Evolutionary conservation across 495 filamentous ascomycete genomes (phyloP), one percentile per base, ranked within the genome.

Genomic region (Penicillium crystallinum): DNA sequence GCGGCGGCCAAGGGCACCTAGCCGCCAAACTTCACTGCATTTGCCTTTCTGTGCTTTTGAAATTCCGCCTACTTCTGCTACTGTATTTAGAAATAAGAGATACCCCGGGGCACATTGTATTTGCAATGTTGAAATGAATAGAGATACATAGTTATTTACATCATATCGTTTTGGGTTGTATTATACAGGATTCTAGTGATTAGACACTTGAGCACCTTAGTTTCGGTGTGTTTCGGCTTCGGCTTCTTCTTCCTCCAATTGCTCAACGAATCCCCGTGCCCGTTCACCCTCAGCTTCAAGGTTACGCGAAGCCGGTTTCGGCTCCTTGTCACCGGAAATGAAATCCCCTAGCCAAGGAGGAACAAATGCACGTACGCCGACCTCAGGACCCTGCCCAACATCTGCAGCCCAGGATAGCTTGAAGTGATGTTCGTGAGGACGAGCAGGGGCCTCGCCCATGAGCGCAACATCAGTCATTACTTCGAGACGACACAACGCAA

Each of bases 401-500:
- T 73, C 66, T 4, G 46, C 59, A 10, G 58, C 57, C 67, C 74
- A 81, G 2, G 71, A 72, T 0, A 85, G 64, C 55, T 77, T 73
- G 55, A 86, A 86, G 46, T 83, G 75, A 33, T 74, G 70, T 4
- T 68, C 77, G 3, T 77, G 74, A 38, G 49, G 76, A 65, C 73
- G 83, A 31, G 71, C 70, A 27, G 72, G 77, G 2, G 72, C 75
- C 63, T 87, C 87, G 2, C 80, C 84, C 3, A 82, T 85, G 39
- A 90, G 62, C 27, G 65, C 65, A 22, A 90, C 66, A 65, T 86
- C 84, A 1, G 88, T 92, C 91, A 96, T 96, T 66, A 82, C 80
- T 74, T 95, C 91, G 64, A 98, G 63, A 52, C 92, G 80, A 60
- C 91, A 96, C 41, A 96, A 62, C n/a, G 84, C 91, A 42, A 98